phyloP scores from a whole-genome alignment of 2,329 filamentous ascomycete species.

The Phoma sp. region DNA sequence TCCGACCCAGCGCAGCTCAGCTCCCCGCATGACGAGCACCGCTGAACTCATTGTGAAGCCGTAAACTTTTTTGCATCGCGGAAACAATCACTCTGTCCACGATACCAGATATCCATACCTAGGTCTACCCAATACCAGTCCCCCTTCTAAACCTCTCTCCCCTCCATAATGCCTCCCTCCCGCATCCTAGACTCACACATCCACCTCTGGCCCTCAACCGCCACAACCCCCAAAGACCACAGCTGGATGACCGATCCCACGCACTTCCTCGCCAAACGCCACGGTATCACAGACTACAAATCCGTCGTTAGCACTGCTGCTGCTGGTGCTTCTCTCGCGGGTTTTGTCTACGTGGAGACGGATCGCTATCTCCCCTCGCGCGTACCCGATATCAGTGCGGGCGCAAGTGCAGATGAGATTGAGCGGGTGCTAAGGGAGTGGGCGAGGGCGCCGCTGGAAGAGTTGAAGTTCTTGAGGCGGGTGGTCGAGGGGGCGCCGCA shows the following conservation, averaged over 20 bases:
- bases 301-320: constrained; percentile 22
- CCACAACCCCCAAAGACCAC: constrained; percentile 65
- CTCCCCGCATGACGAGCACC: constrained; percentile 6
- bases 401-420: constrained; percentile 1
- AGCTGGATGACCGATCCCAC: constrained; percentile 67
- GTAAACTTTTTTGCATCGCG: not conserved
- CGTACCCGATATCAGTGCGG: constrained; percentile 6
- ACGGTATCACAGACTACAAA: constrained; percentile 69
- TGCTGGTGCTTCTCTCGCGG: constrained; percentile 40
- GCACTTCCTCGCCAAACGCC: constrained; percentile 65
- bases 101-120: not conserved
- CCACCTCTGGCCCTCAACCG: constrained; percentile 79
- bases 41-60: not conserved
- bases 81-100: not conserved
- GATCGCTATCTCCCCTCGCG: constrained; percentile 62
- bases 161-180: constrained; percentile 16
- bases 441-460: constrained; percentile 73
- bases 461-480: constrained; percentile 72
- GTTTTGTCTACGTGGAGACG: constrained; percentile 84
- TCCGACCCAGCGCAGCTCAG: constrained; percentile 1
- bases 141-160: not conserved
- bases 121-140: not conserved
- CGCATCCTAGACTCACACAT: constrained; percentile 74
- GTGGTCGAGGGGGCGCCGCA: constrained; percentile 70
- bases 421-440: constrained; percentile 52